Percentiles rank a stretch among this genome's conserved stretches.
Conservation (phyloP, 768 basidiomycete species). For the Termitomyces sp. region DNA sequence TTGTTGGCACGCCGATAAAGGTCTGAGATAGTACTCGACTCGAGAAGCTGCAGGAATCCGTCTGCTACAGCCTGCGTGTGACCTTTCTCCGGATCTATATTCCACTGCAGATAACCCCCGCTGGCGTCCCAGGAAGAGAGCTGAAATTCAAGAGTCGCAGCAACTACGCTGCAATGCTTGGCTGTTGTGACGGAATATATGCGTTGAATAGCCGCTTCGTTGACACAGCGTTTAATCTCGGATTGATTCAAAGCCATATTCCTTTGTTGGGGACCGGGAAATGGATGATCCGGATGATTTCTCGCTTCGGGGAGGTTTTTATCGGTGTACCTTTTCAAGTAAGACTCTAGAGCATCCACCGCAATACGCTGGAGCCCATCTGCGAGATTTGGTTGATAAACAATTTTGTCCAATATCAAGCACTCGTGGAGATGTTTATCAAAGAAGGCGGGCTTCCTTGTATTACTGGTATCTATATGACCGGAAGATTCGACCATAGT, state of each 20-base stretch:
- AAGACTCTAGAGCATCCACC: slow-evolving; percentile 2
- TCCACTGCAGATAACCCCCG: not conserved
- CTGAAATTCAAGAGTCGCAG: slow-evolving; percentile 2
- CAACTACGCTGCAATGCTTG: not conserved
- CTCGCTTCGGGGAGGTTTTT: too few species aligned
- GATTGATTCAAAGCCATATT: too few species aligned
- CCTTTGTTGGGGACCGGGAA: not conserved
- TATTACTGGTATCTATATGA: not conserved
- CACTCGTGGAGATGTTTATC: slow-evolving; percentile 7
- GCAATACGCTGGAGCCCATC: not conserved
- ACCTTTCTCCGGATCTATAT: not conserved
- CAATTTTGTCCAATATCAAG: not conserved
- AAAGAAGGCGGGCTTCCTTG: not conserved
- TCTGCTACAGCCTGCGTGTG: not conserved
- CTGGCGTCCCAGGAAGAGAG: not conserved
- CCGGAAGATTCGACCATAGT: not conserved
- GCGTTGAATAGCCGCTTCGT: not conserved
- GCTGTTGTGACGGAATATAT: not conserved
- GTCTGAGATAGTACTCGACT: not conserved
- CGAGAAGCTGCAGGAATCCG: not conserved
- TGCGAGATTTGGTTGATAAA: slow-evolving; percentile 1
- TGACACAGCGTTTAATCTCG: not conserved
- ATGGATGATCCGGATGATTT: too few species aligned
- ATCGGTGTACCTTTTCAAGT: too few species aligned
- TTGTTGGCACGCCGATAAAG: not conserved